These are phyloP conservation scores for Colletotrichum gigasporum DNA, from an alignment of 2,329 filamentous ascomycete genomes.

Conservation along the genomic window DNA sequence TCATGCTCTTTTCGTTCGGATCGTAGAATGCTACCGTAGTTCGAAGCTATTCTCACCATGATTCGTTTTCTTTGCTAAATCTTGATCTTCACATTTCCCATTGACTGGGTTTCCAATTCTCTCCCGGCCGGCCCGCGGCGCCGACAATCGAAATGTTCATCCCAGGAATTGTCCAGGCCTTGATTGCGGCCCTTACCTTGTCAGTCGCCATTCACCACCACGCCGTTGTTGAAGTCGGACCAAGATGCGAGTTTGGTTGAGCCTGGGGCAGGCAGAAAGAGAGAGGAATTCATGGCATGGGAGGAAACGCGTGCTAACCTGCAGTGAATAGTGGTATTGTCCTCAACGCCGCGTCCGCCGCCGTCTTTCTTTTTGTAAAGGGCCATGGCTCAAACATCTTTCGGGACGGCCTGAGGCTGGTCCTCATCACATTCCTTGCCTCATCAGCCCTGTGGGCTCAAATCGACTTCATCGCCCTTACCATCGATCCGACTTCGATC, in stretches of 20 bases:
- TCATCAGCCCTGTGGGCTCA: slow-evolving; percentile 64
- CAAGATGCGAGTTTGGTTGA: background rate
- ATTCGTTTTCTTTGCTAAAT: slow-evolving; percentile 38
- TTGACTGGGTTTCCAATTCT: slow-evolving; percentile 56
- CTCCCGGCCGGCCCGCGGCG: slow-evolving; percentile 38
- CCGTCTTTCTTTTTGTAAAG: slow-evolving; percentile 55
- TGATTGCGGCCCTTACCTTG: slow-evolving; percentile 65
- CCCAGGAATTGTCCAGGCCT: slow-evolving; percentile 54
- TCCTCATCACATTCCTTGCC: slow-evolving; percentile 65
- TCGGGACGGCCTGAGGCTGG: slow-evolving; percentile 70
- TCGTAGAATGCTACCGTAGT: slow-evolving; percentile 33
- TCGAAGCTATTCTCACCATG: slow-evolving; percentile 26
- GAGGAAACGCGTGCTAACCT: slow-evolving; percentile 38
- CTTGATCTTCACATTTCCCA: slow-evolving; percentile 45
- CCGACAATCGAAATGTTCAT: slow-evolving; percentile 52
- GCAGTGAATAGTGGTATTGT: slow-evolving; percentile 57
- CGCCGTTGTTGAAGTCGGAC: background rate
- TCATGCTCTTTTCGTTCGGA: slow-evolving; percentile 15
- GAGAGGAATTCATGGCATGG: background rate
- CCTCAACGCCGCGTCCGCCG: slow-evolving; percentile 59
- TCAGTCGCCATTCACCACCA: slow-evolving; percentile 46
- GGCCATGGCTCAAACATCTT: slow-evolving; percentile 59
- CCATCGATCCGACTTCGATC: slow-evolving; percentile 53
- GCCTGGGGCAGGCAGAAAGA: background rate
- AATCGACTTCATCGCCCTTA: slow-evolving; percentile 58